Evolutionary conservation across 371 early-diverging fungal genomes (phyloP), one percentile per base, ranked within the genome.

Genomic region (Rhizomucor miehei): DNA sequence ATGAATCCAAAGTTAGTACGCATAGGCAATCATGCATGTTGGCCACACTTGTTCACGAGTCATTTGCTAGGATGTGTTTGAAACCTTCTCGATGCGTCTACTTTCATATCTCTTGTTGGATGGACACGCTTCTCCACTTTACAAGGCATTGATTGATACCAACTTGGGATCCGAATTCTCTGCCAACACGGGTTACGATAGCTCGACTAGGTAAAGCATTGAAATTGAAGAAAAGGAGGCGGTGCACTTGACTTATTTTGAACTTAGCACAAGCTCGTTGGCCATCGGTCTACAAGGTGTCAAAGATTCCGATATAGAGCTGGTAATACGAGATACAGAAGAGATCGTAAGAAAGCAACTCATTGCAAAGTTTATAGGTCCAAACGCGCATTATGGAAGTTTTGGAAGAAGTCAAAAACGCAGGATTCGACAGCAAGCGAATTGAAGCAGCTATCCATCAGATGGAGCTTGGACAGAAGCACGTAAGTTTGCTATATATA

Each of bases 51-150:
- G n/a, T n/a, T 8, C 14, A 16, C 19, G 19, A 19, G 38, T 38
- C 10, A 38, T 13, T 46, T 29, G 17, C 14, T 56, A 87, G 87
- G 88, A 94, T 58, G 73, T 84, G 0, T 89, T 89, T 62, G 91
- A 92, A 60, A 84, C 92, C 3, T 91, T 95, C 55, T 84, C 88
- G 6, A 79, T 93, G 75, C 75, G 84, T 21, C 65, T 97, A 25
- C 77, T 97, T 19, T 83, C 91, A 3, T 83, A 81, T 52, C 77
- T 97, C 48, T 76, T 97, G 19, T 69, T 90, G 19, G 89, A 90
- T 67, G 96, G 97, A 21, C 87, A 92, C 47, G 85, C 94, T 14
- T 86, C 94, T 11, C 98, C 98, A 12, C 89, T 97, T 91, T 92
- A 94, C 69, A 81, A 94, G 68, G 91, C 92, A n/a, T 76, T 97